Base-by-base conservation (phyloP, 768 basidiomycete genomes). In the Tylopilus vinaceipallidus region DNA sequence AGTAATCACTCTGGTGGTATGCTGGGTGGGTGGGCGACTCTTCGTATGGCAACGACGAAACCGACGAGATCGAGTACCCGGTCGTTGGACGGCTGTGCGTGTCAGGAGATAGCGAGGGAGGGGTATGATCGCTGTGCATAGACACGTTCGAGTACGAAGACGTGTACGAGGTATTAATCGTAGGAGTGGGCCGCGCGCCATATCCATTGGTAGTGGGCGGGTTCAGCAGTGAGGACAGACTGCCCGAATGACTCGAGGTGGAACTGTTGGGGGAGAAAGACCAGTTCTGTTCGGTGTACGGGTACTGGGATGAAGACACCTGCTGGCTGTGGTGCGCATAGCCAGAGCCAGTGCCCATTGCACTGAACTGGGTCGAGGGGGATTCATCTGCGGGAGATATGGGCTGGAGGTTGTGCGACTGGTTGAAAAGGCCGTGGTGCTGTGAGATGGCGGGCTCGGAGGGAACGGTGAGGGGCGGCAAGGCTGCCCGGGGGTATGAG, bases 401-500 rank as follows among this genome's bases (percentile, higher is more conserved):
- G 22, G 84, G 79, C 59, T 88, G 84, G 29, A 86, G 73, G 34
- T 75, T 74, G 66, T 67, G 66, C 6, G 82, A 78, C 54, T 83
- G 78, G 61, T 71, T 76, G 69, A 86, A 86, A 57, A 85, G 71
- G 64, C 67, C 71, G 54, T 71, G 75, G 60, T 75, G 71, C 59
- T 84, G 81, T 4, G 79, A 75, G 50, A 85, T 64, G 50, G 84
- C 74, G 6, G 81, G 77, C 46, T 90, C 87, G 23, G 85, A 84
- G 45, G 90, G 91, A 41, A 91, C 89, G 42, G 84, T 90, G 47
- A 93, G 78, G 23, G 90, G 90, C 24, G 90, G 91, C 43, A 93
- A 75, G 22, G 82, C 78, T 46, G 80, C 74, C 42, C 85, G 80
- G 50, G 81, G 65, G 71, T 81, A 83, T 47, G 69, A 77, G 43